phyloP scores from a whole-genome alignment of 2,329 filamentous ascomycete species.

The Colletotrichum sp. region DNA sequence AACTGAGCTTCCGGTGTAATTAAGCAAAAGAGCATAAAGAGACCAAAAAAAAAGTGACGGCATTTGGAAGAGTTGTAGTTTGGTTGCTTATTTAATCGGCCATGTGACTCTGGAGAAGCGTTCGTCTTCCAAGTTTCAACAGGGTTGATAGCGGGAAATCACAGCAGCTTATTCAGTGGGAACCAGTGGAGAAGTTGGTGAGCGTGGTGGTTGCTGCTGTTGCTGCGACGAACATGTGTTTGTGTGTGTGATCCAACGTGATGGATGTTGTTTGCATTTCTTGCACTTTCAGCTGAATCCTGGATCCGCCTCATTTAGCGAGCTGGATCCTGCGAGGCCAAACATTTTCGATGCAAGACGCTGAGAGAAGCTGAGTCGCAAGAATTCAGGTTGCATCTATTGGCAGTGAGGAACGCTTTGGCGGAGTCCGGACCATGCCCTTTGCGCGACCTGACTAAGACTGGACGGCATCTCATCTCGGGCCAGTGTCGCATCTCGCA shows the following conservation, averaged over 20 bases:
- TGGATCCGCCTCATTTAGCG: background rate
- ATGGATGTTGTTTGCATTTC: background rate
- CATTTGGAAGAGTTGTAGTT: background rate
- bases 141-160: slow-evolving; percentile 9
- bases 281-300: background rate
- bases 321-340: background rate
- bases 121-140: slow-evolving; percentile 8
- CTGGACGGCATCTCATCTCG: background rate
- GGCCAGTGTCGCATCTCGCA: slow-evolving; percentile 6
- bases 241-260: background rate
- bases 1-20: background rate
- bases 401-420: background rate
- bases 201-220: background rate
- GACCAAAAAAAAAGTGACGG: background rate
- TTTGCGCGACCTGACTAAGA: background rate
- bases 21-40: background rate
- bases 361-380: background rate
- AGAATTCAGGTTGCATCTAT: background rate
- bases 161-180: slow-evolving; percentile 19
- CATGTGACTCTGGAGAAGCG: background rate
- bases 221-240: slow-evolving; percentile 8
- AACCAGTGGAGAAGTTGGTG: slow-evolving; percentile 11
- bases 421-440: background rate
- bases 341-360: background rate
- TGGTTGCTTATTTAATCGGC: background rate